phyloP scores from a whole-genome alignment of 2,329 filamentous ascomycete species.

The Monilinia fructicola region DNA sequence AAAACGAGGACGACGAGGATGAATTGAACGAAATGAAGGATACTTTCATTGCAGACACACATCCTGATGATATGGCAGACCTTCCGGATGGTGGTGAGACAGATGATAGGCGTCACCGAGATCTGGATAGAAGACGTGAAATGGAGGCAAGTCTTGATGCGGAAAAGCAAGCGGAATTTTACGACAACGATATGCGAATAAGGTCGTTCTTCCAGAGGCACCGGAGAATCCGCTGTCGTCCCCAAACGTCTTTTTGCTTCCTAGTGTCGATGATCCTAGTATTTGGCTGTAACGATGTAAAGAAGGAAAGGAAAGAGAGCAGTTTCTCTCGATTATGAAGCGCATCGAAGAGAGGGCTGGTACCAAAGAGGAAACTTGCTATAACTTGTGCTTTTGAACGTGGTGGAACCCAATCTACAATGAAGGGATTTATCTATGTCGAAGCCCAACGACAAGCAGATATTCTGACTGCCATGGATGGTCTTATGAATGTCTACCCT shows the following conservation, averaged over 20 bases:
- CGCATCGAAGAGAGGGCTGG: slow-evolving; percentile 77
- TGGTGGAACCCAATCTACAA: slow-evolving; percentile 70
- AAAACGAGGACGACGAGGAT: slow-evolving; percentile 84
- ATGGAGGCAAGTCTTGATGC: slow-evolving; percentile 78
- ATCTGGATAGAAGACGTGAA: slow-evolving; percentile 90
- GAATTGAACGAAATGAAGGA: slow-evolving; percentile 76
- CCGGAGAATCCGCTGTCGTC: slow-evolving; percentile 71
- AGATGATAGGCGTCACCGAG: slow-evolving; percentile 89
- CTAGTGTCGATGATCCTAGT: slow-evolving; percentile 90
- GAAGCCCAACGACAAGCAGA: slow-evolving; percentile 87
- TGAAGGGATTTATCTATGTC: slow-evolving; percentile 94
- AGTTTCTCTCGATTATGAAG: slow-evolving; percentile 82
- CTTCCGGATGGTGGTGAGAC: slow-evolving; percentile 70
- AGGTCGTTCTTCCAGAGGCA: slow-evolving; percentile 65
- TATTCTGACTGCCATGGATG: slow-evolving; percentile 78
- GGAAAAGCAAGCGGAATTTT: slow-evolving; percentile 91
- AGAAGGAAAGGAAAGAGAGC: slow-evolving; percentile 91
- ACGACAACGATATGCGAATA: slow-evolving; percentile 83
- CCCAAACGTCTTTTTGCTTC: slow-evolving; percentile 81
- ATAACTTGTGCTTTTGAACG: slow-evolving; percentile 93
- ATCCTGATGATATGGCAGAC: slow-evolving; percentile 85
- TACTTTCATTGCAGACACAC: slow-evolving; percentile 83
- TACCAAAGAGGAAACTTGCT: slow-evolving; percentile 76
- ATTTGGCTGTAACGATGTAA: slow-evolving; percentile 95
- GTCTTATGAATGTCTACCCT: slow-evolving; percentile 86